Evolutionary conservation across 2,329 filamentous ascomycete species (phyloP).

Genomic region (Apiospora kogelbergensis): DNA sequence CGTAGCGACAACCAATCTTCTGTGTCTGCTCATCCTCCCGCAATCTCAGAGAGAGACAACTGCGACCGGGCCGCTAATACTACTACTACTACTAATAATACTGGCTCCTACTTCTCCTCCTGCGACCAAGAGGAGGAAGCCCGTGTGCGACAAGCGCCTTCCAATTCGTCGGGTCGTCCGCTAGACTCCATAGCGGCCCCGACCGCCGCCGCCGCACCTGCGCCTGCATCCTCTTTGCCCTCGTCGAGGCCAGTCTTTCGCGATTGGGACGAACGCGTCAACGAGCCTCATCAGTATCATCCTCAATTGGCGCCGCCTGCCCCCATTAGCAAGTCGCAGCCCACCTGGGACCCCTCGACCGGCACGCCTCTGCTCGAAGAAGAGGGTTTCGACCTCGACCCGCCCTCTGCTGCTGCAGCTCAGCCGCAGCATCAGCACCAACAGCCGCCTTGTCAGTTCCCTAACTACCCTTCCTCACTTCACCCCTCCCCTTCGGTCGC

Average conservation of each 20-base stretch:
- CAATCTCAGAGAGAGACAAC: background rate
- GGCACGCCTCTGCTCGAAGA: conserved; percentile 38
- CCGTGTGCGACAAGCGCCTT: background rate
- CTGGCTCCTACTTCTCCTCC: background rate
- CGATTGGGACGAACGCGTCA: background rate
- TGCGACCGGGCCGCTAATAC: background rate
- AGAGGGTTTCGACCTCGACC: conserved; percentile 30
- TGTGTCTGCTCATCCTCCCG: background rate
- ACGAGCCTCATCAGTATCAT: background rate
- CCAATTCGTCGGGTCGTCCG: background rate
- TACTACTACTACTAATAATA: too few species aligned
- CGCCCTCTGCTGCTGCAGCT: conserved; percentile 18
- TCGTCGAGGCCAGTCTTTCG: background rate
- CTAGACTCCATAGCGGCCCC: conserved; percentile 6
- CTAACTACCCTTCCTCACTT: background rate
- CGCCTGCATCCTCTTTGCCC: background rate
- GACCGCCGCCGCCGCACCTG: background rate
- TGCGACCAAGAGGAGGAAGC: background rate
- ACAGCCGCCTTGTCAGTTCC: conserved; percentile 16
- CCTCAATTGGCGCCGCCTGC: conserved; percentile 23
- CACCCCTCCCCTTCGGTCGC: background rate
- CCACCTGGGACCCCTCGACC: conserved; percentile 35
- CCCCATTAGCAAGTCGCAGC: conserved; percentile 35
- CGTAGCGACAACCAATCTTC: background rate
- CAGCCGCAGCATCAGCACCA: background rate